Conservation (phyloP, 495 filamentous ascomycete genomes). For the Jackrogersella minutella region DNA sequence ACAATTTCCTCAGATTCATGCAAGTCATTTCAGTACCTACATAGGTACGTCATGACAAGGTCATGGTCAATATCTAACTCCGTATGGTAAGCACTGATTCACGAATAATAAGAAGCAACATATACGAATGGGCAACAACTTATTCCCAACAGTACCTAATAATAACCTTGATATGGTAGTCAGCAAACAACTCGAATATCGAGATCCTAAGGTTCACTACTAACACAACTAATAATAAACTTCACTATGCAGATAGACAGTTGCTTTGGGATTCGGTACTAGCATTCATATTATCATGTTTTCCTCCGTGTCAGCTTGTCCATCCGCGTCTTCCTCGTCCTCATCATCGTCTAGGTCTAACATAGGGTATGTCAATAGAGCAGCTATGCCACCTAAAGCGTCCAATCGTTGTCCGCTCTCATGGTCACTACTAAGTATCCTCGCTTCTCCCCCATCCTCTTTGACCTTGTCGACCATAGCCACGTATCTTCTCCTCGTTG, state of each 20-base stretch:
- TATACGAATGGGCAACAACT: no score
- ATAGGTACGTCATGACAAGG: slow-evolving; percentile 28
- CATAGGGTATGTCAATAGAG: slow-evolving; percentile 89
- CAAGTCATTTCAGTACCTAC: slow-evolving; percentile 16
- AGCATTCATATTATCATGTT: slow-evolving; percentile 51
- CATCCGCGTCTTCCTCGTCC: slow-evolving; percentile 54
- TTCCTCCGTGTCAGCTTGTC: slow-evolving; percentile 33
- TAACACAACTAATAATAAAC: no score
- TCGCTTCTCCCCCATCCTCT: slow-evolving; percentile 85
- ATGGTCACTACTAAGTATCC: slow-evolving; percentile 88
- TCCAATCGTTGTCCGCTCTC: slow-evolving; percentile 92
- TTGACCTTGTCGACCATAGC: slow-evolving; percentile 89
- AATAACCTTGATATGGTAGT: no score
- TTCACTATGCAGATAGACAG: not conserved
- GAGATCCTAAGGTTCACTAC: no score
- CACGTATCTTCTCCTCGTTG: slow-evolving; percentile 82
- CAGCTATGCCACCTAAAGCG: slow-evolving; percentile 84
- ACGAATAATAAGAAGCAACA: not conserved
- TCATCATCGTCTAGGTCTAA: slow-evolving; percentile 74
- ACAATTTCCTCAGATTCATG: slow-evolving; percentile 2
- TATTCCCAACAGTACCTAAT: no score
- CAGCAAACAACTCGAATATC: no score
- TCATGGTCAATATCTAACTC: not conserved
- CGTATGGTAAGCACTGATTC: not conserved
- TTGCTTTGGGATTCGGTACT: not conserved